Evolutionary conservation across 257 asterid species (phyloP), one percentile per base, ranked within the genome.

Genomic region (Nicotiana obtusifolia): DNA sequence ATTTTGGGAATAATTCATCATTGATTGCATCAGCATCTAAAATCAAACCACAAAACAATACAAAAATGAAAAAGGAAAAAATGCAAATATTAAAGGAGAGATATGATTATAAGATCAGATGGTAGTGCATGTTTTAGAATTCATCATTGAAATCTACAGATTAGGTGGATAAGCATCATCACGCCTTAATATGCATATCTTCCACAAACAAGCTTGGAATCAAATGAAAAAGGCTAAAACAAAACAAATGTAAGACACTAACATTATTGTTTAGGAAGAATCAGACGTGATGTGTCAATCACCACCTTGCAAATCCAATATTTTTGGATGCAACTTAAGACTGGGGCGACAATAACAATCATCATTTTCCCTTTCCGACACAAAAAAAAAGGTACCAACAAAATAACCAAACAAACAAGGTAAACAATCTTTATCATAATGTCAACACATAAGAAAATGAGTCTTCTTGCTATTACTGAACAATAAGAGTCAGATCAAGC

Each of bases 111-210:
- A 87, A 87, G 95, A 87, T 91, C 97, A 93, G 97, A 91, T 93
- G 97, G 96, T 91, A 89, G 93, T 90, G 97, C 93, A 91, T 93
- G 93, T 73, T 19, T 83, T 6, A n/a, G 79, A 15, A 76, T 73
- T 92, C 92, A 93, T 93, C 93, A 90, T 84, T 86, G 81, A 89
- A 84, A 30, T 83, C 17, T 78, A 65, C 95, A 91, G 95, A 89
- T 68, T 53, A 84, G 82, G 67, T 88, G 92, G 94, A 77, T 84
- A 82, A 31, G 24, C 37, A 86, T 91, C 93, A 84, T 88, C 92
- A 73, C 79, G 7, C 57, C 79, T 44, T 54, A 57, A 41, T 41
- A 15, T 1, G 30, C 77, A 35, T 7, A 44, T 37, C 52, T 4
- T 41, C 26, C 33, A 19, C 5, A 35, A 19, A 33, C 60, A 69